Base-by-base conservation (phyloP, 192 early-diverging fungal genomes). In the Diversispora eburnea region DNA sequence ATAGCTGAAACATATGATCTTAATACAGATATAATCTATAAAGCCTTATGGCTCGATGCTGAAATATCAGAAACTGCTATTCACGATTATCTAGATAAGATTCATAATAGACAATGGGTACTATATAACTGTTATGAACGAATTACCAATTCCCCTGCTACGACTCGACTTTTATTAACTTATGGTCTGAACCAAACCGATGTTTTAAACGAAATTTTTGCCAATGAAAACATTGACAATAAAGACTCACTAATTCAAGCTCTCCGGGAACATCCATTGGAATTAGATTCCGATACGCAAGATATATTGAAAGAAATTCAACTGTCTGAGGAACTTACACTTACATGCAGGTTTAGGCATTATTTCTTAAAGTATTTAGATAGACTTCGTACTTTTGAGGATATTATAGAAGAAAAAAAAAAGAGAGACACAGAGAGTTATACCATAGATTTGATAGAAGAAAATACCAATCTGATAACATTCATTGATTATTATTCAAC, bases 21-120 rank as follows among this genome's bases (percentile, higher is more conserved):
- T 45, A 71, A 84, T 55, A 83, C 78, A n/a, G 88, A 92, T 64
- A 74, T 82, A 8, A 75, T 91, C 8, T 88, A 87, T 74, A 86
- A 92, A 72, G 79, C 85, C 8, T 85, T 84, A 67, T 91, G 88
- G 88, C 61, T 68, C 25, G 72, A 79, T 3, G 63, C 80, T 20
- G 67, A 77, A 8, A 76, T 84, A 19, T 74, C 83, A 2, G 78
- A 77, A 4, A 56, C 80, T 3, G 58, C 77, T 39, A 78, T 82
- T 69, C 46, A 79, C 10, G 76, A 79, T 8, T 57, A 78, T 17
- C 70, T 91, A 17, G 75, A 78, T 7, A 81, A 81, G 56, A 81
- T 92, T 46, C 70, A 79, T 15, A 84, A 92, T 69, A 78, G 83
- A 55, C 75, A 78, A 41, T 92, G 90, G 90, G 87, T 89, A 3